Percentiles rank a stretch among this genome's conserved stretches.
Evolutionary conservation across 2,329 filamentous ascomycete genomes (phyloP).

Genomic region (Claviceps pusilla): DNA sequence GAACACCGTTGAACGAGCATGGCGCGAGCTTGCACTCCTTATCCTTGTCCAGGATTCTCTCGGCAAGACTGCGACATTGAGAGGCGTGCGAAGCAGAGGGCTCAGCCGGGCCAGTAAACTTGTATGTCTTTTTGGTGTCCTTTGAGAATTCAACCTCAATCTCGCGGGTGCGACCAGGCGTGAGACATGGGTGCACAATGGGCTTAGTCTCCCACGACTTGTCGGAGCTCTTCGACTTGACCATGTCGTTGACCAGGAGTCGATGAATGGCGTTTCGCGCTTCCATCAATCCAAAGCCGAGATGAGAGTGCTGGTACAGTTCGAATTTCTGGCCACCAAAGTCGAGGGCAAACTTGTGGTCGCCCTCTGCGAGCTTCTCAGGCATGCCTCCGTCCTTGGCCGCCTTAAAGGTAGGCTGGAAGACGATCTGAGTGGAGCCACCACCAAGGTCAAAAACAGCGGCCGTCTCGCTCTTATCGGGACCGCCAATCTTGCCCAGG

Average conservation of each 20-base stretch:
- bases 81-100: constrained; percentile 70
- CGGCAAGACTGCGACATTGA: constrained; percentile 78
- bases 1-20: constrained; percentile 97
- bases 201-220: constrained; percentile 54
- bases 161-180: constrained; percentile 59
- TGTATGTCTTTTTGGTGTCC: constrained; percentile 51
- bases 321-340: constrained; percentile 86
- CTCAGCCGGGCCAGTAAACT: constrained; percentile 71
- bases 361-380: constrained; percentile 68
- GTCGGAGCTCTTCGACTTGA: constrained; percentile 45
- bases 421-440: constrained; percentile 96
- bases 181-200: constrained; percentile 73
- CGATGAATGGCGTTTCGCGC: constrained; percentile 78
- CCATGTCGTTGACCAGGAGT: constrained; percentile 55
- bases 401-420: constrained; percentile 81
- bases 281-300: constrained; percentile 92
- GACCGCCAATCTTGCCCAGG: constrained; percentile 88
- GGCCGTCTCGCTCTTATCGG: constrained; percentile 78
- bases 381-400: constrained; percentile 64
- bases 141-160: constrained; percentile 58
- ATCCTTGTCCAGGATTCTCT: constrained; percentile 84
- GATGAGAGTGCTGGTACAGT: constrained; percentile 94
- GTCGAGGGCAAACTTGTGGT: constrained; percentile 86
- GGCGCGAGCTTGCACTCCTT: constrained; percentile 65
- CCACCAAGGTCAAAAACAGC: constrained; percentile 93